phyloP scores from a whole-genome alignment of 208 protist species.

The Kentomonas sorsogonicus region DNA sequence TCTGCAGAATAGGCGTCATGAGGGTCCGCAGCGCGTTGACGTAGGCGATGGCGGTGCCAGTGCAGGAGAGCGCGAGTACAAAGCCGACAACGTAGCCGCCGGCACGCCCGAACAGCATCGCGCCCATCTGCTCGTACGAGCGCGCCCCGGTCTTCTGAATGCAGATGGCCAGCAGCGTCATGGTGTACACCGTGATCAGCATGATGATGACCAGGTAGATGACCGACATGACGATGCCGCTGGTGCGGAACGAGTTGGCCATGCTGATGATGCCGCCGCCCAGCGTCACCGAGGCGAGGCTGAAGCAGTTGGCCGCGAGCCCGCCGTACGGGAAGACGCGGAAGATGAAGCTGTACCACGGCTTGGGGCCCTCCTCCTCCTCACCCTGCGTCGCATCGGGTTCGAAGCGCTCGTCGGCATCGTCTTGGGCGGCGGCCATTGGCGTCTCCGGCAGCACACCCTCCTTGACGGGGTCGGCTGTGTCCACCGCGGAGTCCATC shows the following conservation, averaged over 20 bases:
- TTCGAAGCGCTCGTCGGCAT: too few relatives aligned
- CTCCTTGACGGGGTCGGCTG: too few relatives aligned
- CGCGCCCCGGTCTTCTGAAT: constrained; percentile 50
- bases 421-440: too few relatives aligned
- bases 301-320: constrained; percentile 42
- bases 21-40: constrained; percentile 60
- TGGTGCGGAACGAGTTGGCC: constrained; percentile 7
- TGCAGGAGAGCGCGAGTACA: constrained; percentile 53
- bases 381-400: too few relatives aligned
- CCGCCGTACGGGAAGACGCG: constrained; percentile 33
- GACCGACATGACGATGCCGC: constrained; percentile 8
- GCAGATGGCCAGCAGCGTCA: constrained; percentile 42
- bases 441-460: too few relatives aligned
- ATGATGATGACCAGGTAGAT: constrained; percentile 38
- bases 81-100: constrained; percentile 68
- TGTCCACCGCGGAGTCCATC: too few relatives aligned
- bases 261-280: constrained; percentile 46
- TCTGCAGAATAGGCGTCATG: constrained; percentile 41
- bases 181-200: constrained; percentile 45
- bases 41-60: constrained; percentile 72
- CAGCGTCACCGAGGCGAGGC: constrained; percentile 68
- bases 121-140: constrained; percentile 53
- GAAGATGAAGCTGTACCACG: too few relatives aligned
- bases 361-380: too few relatives aligned
- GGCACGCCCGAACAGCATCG: constrained; percentile 33